Evolutionary conservation across 345 rosid genomes (phyloP).

Genomic region (Citrus sp.): DNA sequence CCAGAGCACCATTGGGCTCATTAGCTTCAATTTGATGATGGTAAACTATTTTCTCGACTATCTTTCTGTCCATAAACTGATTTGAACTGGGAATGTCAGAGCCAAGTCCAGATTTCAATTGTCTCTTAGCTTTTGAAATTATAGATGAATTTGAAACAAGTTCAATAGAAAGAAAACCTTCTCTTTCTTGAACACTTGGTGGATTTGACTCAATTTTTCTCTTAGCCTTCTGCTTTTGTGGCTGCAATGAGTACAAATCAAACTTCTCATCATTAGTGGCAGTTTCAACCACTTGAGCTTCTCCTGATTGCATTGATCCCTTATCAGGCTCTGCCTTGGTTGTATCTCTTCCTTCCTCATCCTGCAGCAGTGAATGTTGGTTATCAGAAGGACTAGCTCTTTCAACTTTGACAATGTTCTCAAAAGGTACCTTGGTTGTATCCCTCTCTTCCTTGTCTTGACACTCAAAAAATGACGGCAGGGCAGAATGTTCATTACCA

Average conservation of each 20-base stretch:
- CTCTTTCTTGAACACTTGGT: constrained; percentile 19
- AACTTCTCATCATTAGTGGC: constrained; percentile 24
- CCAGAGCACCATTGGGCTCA: constrained; percentile 7
- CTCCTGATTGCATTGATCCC: constrained; percentile 14
- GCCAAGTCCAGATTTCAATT: constrained; percentile 6
- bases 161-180: constrained; percentile 11
- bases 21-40: constrained; percentile 20
- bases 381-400: constrained; percentile 21
- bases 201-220: constrained; percentile 18
- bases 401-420: not conserved
- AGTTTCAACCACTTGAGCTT: constrained; percentile 26
- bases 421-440: too few relatives aligned
- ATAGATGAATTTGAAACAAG: constrained; percentile 20
- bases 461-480: too few relatives aligned
- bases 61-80: constrained; percentile 23
- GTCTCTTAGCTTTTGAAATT: constrained; percentile 26
- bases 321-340: constrained; percentile 17
- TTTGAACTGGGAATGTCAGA: constrained; percentile 17
- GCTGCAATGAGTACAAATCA: constrained; percentile 20
- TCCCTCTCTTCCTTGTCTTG: too few relatives aligned
- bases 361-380: constrained; percentile 38
- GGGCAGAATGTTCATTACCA: too few relatives aligned
- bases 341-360: constrained; percentile 25
- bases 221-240: constrained; percentile 27
- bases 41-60: constrained; percentile 21